Percentiles rank a stretch among this genome's conserved stretches.
Conservation (phyloP, 805 yeast genomes). For the Wickerhamiella brachini region DNA sequence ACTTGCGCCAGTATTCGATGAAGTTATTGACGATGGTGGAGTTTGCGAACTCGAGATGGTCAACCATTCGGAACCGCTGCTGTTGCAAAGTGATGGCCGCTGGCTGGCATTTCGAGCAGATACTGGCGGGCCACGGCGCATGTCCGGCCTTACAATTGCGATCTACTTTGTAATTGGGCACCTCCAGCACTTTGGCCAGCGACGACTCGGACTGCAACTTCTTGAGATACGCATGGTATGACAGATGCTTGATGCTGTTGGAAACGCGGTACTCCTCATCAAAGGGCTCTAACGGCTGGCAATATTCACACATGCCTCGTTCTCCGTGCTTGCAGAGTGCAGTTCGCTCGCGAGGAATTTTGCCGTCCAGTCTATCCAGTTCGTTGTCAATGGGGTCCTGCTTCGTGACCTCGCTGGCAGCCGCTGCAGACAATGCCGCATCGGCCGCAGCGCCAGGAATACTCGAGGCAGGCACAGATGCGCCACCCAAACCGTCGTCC, state of each 20-base stretch:
- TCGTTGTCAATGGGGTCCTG: conserved; percentile 41
- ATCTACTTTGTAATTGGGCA: conserved; percentile 52
- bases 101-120: conserved; percentile 94
- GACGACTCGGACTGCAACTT: conserved; percentile 64
- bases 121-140: conserved; percentile 86
- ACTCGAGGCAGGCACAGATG: neutral
- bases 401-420: neutral
- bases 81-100: conserved; percentile 84
- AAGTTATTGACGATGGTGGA: conserved; percentile 63
- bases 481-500: conserved; percentile 10
- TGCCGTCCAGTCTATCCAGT: conserved; percentile 55
- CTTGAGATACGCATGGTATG: conserved; percentile 72
- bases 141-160: conserved; percentile 63
- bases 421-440: conserved; percentile 3
- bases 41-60: conserved; percentile 82
- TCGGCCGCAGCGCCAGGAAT: conserved; percentile 8
- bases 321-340: conserved; percentile 72
- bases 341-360: conserved; percentile 50
- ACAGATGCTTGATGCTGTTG: conserved; percentile 70
- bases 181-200: conserved; percentile 30
- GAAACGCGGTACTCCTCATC: conserved; percentile 63
- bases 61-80: conserved; percentile 90
- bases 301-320: conserved; percentile 95
- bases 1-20: conserved; percentile 81
- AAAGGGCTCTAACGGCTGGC: conserved; percentile 93